Evolutionary conservation across 2,329 filamentous ascomycete species (phyloP).

Genomic region (Biscogniauxia mediterranea): DNA sequence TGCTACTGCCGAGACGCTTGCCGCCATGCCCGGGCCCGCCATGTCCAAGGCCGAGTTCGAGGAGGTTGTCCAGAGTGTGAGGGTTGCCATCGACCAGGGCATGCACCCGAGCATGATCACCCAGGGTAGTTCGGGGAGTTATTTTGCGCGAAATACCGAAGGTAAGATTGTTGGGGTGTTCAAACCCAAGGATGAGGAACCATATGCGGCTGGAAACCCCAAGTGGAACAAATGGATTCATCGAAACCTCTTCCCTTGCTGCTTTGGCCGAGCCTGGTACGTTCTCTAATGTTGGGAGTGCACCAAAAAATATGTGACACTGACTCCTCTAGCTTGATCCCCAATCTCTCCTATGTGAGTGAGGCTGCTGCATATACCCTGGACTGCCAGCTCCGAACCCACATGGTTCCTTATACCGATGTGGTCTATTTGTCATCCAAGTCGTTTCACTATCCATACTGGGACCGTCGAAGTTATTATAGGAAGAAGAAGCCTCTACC

Average conservation of each 20-base stretch:
- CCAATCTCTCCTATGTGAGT: slow-evolving; percentile 95
- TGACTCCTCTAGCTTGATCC: slow-evolving; percentile 65
- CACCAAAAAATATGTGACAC: not conserved
- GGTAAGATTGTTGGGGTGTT: slow-evolving; percentile 97
- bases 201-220: slow-evolving; percentile 92
- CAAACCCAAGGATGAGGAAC: slow-evolving; percentile 98
- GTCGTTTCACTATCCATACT: slow-evolving; percentile 97
- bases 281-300: slow-evolving; percentile 20
- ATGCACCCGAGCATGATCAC: slow-evolving; percentile 94
- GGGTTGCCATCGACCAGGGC: slow-evolving; percentile 82
- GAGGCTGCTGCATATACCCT: slow-evolving; percentile 96
- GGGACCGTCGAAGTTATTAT: slow-evolving; percentile 86
- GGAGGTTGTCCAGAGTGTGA: slow-evolving; percentile 84
- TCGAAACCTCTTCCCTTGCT: slow-evolving; percentile 94
- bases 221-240: slow-evolving; percentile 99
- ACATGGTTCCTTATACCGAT: slow-evolving; percentile 94
- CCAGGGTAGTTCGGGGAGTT: slow-evolving; percentile 95
- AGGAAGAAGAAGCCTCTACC: slow-evolving; percentile 84
- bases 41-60: slow-evolving; percentile 84
- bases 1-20: slow-evolving; percentile 71
- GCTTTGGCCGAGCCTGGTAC: slow-evolving; percentile 86
- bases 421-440: slow-evolving; percentile 93
- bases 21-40: slow-evolving; percentile 57
- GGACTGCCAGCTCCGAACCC: slow-evolving; percentile 83
- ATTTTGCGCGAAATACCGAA: slow-evolving; percentile 88